Conservation (phyloP, 345 rosid species). For the Anacardium occidentale region DNA sequence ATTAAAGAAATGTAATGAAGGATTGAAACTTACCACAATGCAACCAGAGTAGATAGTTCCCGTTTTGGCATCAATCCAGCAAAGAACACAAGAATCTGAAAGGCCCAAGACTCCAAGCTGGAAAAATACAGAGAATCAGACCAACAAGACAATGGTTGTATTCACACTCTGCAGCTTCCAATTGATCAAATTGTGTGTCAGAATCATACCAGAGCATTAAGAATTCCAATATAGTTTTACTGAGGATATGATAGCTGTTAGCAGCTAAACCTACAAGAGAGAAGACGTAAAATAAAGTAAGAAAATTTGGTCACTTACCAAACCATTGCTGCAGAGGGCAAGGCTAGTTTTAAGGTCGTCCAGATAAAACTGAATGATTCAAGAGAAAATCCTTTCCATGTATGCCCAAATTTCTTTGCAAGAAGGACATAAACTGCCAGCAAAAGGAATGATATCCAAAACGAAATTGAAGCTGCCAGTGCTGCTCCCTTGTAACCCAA, state of each 20-base stretch:
- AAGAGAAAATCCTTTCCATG: conserved; percentile 55
- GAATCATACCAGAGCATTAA: not conserved
- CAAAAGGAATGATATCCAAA: conserved; percentile 55
- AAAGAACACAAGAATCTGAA: conserved; percentile 49
- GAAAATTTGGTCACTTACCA: conserved; percentile 42
- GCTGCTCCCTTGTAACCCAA: conserved; percentile 68
- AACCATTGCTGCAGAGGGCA: conserved; percentile 73
- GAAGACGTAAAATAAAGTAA: not conserved
- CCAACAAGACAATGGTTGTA: not conserved
- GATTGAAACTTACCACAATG: conserved; percentile 49
- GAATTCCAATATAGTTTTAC: too few species aligned
- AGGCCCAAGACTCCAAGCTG: conserved; percentile 77
- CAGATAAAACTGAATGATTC: conserved; percentile 39
- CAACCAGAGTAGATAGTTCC: conserved; percentile 9
- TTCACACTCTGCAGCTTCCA: not conserved
- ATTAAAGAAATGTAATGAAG: not conserved
- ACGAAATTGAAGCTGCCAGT: conserved; percentile 62
- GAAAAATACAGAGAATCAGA: conserved; percentile 1
- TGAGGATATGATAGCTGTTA: too few species aligned
- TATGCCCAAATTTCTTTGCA: conserved; percentile 40
- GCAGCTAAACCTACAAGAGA: not conserved
- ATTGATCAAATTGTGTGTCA: not conserved
- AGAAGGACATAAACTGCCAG: conserved; percentile 40
- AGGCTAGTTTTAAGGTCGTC: conserved; percentile 42
- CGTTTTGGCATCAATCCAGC: too few species aligned